Evolutionary conservation across 2,329 filamentous ascomycete species (phyloP).

Genomic region (Penicillium nordicum): DNA sequence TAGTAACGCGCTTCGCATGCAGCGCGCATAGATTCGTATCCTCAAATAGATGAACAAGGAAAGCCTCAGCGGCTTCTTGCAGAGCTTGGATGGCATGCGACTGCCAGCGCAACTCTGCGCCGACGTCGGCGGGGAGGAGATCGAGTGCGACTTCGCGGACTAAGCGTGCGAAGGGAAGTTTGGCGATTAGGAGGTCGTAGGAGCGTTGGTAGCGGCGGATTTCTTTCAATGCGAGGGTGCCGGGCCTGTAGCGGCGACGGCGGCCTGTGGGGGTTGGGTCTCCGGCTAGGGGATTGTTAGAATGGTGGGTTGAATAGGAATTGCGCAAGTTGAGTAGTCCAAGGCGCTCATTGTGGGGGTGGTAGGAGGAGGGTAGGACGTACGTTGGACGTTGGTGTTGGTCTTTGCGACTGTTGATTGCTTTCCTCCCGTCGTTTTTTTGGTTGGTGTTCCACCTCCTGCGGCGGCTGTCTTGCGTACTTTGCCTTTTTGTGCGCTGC

Average conservation of each 20-base stretch:
- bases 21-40: conserved; percentile 95
- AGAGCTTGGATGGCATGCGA: conserved; percentile 89
- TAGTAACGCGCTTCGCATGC: conserved; percentile 93
- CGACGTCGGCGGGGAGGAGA: conserved; percentile 55
- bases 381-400: conserved; percentile 40
- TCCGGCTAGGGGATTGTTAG: conserved; percentile 54
- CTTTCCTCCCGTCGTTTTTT: conserved; percentile 24
- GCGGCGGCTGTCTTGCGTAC: conserved; percentile 5
- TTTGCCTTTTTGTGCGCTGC: conserved; percentile 5
- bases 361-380: conserved; percentile 8
- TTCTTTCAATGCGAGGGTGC: conserved; percentile 84
- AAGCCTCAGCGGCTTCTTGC: conserved; percentile 94
- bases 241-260: conserved; percentile 65
- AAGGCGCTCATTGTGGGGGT: not conserved
- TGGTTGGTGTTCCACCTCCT: conserved; percentile 16
- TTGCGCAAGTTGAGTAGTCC: not conserved
- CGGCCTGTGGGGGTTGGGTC: conserved; percentile 66
- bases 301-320: not conserved
- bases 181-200: conserved; percentile 77
- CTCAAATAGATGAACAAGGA: conserved; percentile 93
- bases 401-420: conserved; percentile 19
- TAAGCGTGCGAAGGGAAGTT: conserved; percentile 50
- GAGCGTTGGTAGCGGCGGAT: conserved; percentile 87
- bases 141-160: conserved; percentile 54
- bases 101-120: conserved; percentile 84